Percentiles rank a stretch among this genome's conserved stretches.
These are phyloP conservation scores for Bryoerythrophyllum caledonicum DNA, from an alignment of 225 moss, liverwort and hornwort genomes.

Conservation along the genomic window DNA sequence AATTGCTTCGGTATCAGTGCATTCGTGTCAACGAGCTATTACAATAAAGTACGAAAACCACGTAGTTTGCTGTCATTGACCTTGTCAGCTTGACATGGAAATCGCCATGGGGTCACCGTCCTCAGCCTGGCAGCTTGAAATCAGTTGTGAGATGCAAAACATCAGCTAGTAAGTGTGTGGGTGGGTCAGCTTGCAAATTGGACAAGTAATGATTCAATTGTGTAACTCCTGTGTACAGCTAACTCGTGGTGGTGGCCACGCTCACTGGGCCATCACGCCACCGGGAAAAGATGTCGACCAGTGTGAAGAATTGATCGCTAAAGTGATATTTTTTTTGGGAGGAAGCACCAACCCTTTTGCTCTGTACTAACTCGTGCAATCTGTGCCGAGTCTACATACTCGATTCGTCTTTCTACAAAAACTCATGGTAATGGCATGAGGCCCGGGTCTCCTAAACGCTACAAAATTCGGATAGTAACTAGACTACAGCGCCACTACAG, in stretches of 20 bases:
- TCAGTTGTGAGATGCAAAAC: conserved; percentile 3
- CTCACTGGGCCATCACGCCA: conserved; percentile 19
- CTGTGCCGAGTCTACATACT: conserved; percentile 14
- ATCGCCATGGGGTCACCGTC: conserved; percentile 27
- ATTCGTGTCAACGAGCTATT: neutral
- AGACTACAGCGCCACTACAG: neutral
- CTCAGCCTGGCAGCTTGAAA: conserved; percentile 4
- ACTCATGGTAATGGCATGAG: conserved; percentile 7
- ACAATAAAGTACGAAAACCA: neutral
- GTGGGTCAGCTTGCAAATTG: conserved; percentile 6
- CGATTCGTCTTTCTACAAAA: neutral
- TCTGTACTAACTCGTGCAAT: conserved; percentile 12
- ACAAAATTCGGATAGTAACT: conserved; percentile 25
- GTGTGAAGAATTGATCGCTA: neutral
- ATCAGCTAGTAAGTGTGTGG: neutral
- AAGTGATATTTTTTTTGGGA: conserved; percentile 16
- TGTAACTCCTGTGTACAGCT: conserved; percentile 12
- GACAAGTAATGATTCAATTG: neutral
- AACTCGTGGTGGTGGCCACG: conserved; percentile 6
- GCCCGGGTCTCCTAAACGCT: neutral
- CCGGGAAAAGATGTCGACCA: neutral
- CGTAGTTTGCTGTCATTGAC: neutral
- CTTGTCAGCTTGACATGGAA: conserved; percentile 1
- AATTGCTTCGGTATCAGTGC: neutral
- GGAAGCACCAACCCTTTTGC: conserved; percentile 31